A percentile compares a stretch with the other conserved stretches of the same genome.
These are phyloP conservation scores for Carex littledalei DNA, from an alignment of 176 grass and related monocot species.

Conservation along the genomic window DNA sequence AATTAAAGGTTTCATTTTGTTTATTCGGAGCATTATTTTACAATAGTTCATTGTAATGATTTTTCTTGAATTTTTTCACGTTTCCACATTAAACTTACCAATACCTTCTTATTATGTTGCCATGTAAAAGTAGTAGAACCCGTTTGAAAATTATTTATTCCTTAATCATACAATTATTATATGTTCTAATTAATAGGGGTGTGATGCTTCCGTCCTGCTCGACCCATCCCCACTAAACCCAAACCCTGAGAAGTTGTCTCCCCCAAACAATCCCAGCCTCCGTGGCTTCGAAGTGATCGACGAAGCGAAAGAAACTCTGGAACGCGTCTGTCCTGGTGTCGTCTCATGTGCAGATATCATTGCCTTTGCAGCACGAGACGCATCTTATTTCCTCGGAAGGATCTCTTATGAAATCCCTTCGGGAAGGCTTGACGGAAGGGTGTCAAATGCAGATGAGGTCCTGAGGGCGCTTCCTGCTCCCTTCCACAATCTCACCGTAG, in stretches of 20 bases:
- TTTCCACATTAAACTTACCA: not conserved
- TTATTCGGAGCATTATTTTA: not conserved
- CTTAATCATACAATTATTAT: not conserved
- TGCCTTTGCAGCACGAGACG: constrained; percentile 38
- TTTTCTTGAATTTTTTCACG: not conserved
- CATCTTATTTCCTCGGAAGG: constrained; percentile 25
- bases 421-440: constrained; percentile 38
- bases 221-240: constrained; percentile 12
- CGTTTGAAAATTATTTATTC: not conserved
- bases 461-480: constrained; percentile 33
- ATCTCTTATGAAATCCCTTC: constrained; percentile 36
- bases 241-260: constrained; percentile 33
- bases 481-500: constrained; percentile 23
- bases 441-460: constrained; percentile 29
- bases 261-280: constrained; percentile 36
- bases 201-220: constrained; percentile 49
- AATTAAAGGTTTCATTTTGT: not conserved
- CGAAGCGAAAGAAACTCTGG: constrained; percentile 28
- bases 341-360: constrained; percentile 50
- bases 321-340: constrained; percentile 26
- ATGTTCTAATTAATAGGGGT: constrained; percentile 23
- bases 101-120: not conserved
- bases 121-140: not conserved
- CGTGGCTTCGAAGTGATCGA: constrained; percentile 44
- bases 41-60: not conserved